A percentile compares a stretch with the other conserved stretches of the same genome.
Conservation (phyloP, 768 basidiomycete species). For the Asterophora lycoperdoides region DNA sequence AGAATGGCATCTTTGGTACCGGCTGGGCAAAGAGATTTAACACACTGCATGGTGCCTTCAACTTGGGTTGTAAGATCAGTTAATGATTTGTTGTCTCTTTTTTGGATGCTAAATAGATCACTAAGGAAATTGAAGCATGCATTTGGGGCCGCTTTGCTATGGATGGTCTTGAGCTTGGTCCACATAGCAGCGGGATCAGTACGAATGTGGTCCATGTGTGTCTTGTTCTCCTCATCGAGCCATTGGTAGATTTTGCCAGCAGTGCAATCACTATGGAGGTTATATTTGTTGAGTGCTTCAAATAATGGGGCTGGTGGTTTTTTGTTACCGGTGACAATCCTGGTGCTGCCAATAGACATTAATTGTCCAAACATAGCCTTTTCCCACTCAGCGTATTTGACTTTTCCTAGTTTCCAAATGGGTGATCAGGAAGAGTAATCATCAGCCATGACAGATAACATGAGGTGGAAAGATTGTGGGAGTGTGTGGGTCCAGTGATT, state of each 20-base stretch:
- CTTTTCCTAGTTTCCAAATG: too few relatives aligned
- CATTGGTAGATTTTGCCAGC: too few relatives aligned
- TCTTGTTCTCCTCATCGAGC: slow-evolving; percentile 1
- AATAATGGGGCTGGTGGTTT: not conserved
- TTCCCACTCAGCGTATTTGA: too few relatives aligned
- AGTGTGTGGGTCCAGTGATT: not conserved
- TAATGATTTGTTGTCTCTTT: not conserved
- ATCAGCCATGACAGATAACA: not conserved
- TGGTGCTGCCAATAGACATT: not conserved
- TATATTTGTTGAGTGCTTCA: not conserved
- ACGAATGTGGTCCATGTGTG: not conserved
- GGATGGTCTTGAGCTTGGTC: not conserved
- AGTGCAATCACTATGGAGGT: too few relatives aligned
- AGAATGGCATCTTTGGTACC: not conserved
- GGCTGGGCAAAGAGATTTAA: too few relatives aligned
- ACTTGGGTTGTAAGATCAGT: too few relatives aligned
- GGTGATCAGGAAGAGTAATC: not conserved
- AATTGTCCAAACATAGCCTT: too few relatives aligned
- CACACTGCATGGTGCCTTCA: too few relatives aligned
- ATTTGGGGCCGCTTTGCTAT: not conserved
- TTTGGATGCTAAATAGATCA: not conserved
- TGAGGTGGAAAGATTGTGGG: not conserved
- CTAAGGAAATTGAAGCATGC: not conserved
- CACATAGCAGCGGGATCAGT: slow-evolving; percentile 1
- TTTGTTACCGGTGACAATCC: not conserved